Evolutionary conservation across 352 stramenopile genomes (phyloP).

Genomic region (Phytopythium litorale): DNA sequence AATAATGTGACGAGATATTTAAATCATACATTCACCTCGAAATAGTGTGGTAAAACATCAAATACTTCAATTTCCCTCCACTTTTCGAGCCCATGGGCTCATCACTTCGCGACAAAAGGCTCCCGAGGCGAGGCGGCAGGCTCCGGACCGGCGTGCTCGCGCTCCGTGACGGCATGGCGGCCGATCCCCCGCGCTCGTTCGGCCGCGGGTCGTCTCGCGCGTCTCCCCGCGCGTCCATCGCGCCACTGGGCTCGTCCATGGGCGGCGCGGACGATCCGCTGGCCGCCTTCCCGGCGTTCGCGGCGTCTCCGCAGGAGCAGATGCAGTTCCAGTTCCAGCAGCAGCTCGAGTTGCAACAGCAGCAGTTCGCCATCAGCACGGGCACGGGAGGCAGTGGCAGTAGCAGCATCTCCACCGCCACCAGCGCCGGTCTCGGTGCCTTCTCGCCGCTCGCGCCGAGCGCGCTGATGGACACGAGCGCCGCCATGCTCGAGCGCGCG

Average conservation of each 20-base stretch:
- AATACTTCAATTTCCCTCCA: too few relatives aligned
- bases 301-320: conserved; percentile 14
- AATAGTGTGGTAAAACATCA: too few relatives aligned
- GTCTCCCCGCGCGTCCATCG: background rate
- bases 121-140: too few relatives aligned
- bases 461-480: conserved; percentile 4
- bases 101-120: too few relatives aligned
- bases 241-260: background rate
- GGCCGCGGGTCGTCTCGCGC: background rate
- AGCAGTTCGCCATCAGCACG: conserved; percentile 13
- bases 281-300: conserved; percentile 1
- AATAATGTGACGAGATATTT: too few relatives aligned
- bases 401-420: background rate
- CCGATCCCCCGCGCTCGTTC: background rate
- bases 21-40: too few relatives aligned
- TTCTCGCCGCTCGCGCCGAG: background rate
- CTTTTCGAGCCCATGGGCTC: too few relatives aligned
- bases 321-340: conserved; percentile 25
- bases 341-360: conserved; percentile 14
- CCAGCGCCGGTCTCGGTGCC: background rate
- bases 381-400: conserved; percentile 1
- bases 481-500: conserved; percentile 1
- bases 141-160: too few relatives aligned
- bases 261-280: conserved; percentile 2
- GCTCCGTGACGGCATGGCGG: background rate